Evolutionary conservation across 441 rosid genomes (phyloP).

Genomic region (Biscutella laevigata): DNA sequence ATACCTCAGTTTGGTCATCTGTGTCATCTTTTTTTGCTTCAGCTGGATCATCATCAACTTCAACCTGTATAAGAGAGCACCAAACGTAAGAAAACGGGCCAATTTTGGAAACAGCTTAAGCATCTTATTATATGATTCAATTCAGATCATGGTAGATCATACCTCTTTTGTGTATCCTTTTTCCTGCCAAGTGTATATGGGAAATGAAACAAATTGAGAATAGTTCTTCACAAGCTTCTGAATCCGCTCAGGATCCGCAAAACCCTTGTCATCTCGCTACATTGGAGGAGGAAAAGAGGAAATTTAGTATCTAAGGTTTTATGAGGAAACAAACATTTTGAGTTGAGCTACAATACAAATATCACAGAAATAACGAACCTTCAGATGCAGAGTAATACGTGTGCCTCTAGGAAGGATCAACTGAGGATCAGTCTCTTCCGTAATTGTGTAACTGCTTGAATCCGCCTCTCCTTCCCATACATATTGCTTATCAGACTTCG

Average conservation of each 20-base stretch:
- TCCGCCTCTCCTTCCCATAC: constrained; percentile 91
- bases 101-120: too few species aligned
- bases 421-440: constrained; percentile 81
- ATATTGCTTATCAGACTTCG: constrained; percentile 79
- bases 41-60: constrained; percentile 85
- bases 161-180: constrained; percentile 95
- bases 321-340: background rate
- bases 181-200: constrained; percentile 92
- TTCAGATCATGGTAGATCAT: constrained; percentile 3
- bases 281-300: constrained; percentile 2
- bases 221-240: constrained; percentile 91
- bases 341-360: constrained; percentile 4
- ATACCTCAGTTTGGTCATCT: constrained; percentile 55
- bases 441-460: constrained; percentile 63
- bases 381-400: constrained; percentile 68
- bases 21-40: constrained; percentile 57
- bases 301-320: background rate
- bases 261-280: constrained; percentile 72
- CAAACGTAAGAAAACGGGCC: too few species aligned
- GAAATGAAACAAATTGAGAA: constrained; percentile 95
- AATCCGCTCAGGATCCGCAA: constrained; percentile 84
- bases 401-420: constrained; percentile 76
- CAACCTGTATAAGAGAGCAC: constrained; percentile 45
- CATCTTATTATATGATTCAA: too few species aligned
- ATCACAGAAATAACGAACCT: constrained; percentile 37